Evolutionary conservation across 768 basidiomycete species (phyloP).

Genomic region (Russula sp.): DNA sequence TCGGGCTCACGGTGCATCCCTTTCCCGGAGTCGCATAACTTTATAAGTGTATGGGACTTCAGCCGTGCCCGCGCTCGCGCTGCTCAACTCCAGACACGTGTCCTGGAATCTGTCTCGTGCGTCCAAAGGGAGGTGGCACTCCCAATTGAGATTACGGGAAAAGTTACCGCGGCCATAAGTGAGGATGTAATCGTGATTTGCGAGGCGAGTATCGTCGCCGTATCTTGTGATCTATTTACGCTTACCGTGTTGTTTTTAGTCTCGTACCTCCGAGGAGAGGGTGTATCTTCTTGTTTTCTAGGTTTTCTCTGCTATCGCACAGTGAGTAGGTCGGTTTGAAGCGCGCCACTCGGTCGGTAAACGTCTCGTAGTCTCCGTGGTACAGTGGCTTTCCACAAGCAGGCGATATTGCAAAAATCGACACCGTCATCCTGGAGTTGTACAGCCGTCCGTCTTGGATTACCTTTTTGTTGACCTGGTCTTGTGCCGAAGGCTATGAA

Average conservation of each 20-base stretch:
- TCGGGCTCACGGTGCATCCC: conserved; percentile 1
- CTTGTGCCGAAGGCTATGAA: not conserved
- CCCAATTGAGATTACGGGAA: not conserved
- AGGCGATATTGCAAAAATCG: not conserved
- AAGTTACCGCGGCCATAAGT: not conserved
- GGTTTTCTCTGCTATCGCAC: not conserved
- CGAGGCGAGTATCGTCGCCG: not conserved
- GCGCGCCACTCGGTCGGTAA: not conserved
- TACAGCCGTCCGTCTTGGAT: not conserved
- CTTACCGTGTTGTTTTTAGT: not conserved
- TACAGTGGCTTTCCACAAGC: not conserved
- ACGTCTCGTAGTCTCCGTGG: not conserved
- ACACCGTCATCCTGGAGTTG: not conserved
- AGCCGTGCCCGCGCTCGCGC: not conserved
- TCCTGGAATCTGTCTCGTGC: not conserved
- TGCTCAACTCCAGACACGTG: not conserved
- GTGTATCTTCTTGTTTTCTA: conserved; percentile 8
- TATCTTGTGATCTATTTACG: not conserved
- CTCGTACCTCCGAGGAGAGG: not conserved
- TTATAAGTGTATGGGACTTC: not conserved
- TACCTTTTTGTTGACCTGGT: not conserved
- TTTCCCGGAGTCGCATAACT: not conserved
- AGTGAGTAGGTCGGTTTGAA: not conserved
- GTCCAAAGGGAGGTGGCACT: not conserved
- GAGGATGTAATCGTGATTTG: conserved; percentile 13